Evolutionary conservation across 495 filamentous ascomycete species (phyloP).

Genomic region (Hypoxylon rickii): DNA sequence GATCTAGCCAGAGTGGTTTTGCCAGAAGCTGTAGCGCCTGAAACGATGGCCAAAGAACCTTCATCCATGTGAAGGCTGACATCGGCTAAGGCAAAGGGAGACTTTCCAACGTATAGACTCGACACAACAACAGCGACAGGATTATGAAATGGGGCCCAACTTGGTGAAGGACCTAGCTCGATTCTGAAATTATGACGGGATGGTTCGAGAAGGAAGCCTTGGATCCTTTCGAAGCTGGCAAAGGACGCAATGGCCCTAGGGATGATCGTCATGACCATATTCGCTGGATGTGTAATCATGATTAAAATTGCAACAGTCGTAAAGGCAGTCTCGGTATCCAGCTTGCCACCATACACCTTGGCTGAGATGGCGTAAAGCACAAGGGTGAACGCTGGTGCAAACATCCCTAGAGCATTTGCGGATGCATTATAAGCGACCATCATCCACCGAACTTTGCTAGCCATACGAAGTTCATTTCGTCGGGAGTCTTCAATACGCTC

Average conservation of each 20-base stretch:
- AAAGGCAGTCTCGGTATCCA: conserved; percentile 45
- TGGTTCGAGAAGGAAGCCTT: conserved; percentile 35
- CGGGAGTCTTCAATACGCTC: conserved; percentile 56
- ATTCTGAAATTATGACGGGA: conserved; percentile 12
- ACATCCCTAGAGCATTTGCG: conserved; percentile 50
- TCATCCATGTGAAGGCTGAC: conserved; percentile 22
- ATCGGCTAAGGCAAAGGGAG: conserved; percentile 17
- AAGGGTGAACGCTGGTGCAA: conserved; percentile 48
- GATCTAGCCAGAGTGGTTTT: conserved; percentile 47
- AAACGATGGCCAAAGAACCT: conserved; percentile 30
- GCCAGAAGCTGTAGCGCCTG: conserved; percentile 47
- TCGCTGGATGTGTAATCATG: conserved; percentile 46
- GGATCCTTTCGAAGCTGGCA: conserved; percentile 43
- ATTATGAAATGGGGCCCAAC: not conserved
- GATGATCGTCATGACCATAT: conserved; percentile 49
- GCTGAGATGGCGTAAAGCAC: conserved; percentile 43
- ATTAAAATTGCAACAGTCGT: conserved; percentile 42
- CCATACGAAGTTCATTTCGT: conserved; percentile 59
- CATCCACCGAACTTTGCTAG: conserved; percentile 57
- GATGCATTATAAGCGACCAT: conserved; percentile 47
- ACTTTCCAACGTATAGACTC: conserved; percentile 5
- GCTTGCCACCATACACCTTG: not conserved
- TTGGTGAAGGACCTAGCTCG: not conserved
- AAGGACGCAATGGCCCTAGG: conserved; percentile 40
- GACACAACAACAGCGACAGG: conserved; percentile 1